Evolutionary conservation across 768 basidiomycete species (phyloP).

Genomic region (Hirschioporus abietinus): DNA sequence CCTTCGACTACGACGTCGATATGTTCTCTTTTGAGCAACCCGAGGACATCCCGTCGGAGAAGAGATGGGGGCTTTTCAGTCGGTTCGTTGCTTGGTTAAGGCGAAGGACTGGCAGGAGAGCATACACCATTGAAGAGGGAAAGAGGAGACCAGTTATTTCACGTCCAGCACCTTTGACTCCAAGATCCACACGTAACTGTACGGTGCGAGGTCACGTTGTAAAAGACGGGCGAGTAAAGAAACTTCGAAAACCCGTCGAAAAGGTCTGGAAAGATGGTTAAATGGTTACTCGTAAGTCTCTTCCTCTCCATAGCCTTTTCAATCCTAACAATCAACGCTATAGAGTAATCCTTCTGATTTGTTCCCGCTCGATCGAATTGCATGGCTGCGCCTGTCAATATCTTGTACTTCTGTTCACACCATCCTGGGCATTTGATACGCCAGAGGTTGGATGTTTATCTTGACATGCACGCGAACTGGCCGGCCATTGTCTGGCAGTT

Average conservation of each 20-base stretch:
- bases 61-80: neutral
- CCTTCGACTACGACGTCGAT: constrained; percentile 1
- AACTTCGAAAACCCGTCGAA: neutral
- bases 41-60: neutral
- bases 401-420: neutral
- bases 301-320: neutral
- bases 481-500: neutral
- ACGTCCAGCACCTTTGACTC: constrained; percentile 1
- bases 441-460: neutral
- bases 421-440: constrained; percentile 1
- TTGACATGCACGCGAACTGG: neutral
- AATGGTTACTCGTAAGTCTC: neutral
- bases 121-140: neutral
- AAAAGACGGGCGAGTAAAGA: neutral
- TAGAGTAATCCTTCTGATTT: neutral
- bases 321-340: neutral
- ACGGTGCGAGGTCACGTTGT: neutral
- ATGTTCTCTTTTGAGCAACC: neutral
- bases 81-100: neutral
- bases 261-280: neutral
- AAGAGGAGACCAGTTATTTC: neutral
- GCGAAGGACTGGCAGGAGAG: neutral
- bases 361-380: neutral
- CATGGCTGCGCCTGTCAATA: neutral
- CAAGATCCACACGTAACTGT: neutral